These are phyloP conservation scores for Aspergillus indologenus DNA, from an alignment of 495 filamentous ascomycete genomes.

Conservation along the genomic window DNA sequence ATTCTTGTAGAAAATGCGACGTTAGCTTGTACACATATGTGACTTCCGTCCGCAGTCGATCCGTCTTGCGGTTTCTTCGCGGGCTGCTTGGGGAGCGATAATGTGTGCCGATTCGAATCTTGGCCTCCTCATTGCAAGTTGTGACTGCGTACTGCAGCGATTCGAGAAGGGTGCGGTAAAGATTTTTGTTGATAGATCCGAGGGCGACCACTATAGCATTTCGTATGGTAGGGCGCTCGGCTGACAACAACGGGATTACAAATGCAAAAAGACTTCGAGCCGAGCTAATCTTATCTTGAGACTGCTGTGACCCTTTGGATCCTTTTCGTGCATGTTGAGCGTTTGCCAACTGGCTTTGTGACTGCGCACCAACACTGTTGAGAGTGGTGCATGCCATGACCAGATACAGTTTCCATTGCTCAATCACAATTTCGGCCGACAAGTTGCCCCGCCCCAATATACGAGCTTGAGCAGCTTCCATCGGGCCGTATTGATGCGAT, in stretches of 20 bases:
- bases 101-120: slow-evolving; percentile 71
- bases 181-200: slow-evolving; percentile 90
- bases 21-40: slow-evolving; percentile 94
- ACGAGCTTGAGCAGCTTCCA: slow-evolving; percentile 49
- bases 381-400: slow-evolving; percentile 96
- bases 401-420: slow-evolving; percentile 98
- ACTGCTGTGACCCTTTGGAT: slow-evolving; percentile 67
- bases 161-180: slow-evolving; percentile 91
- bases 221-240: slow-evolving; percentile 69
- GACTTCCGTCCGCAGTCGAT: slow-evolving; percentile 86
- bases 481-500: slow-evolving; percentile 55
- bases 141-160: slow-evolving; percentile 80
- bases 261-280: slow-evolving; percentile 85
- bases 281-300: slow-evolving; percentile 79
- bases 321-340: slow-evolving; percentile 81
- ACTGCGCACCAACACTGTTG: slow-evolving; percentile 72
- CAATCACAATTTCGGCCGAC: slow-evolving; percentile 82
- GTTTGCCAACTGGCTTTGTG: slow-evolving; percentile 54
- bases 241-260: slow-evolving; percentile 81
- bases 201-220: slow-evolving; percentile 90
- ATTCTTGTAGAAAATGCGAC: slow-evolving; percentile 79
- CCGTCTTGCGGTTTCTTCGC: slow-evolving; percentile 72
- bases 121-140: slow-evolving; percentile 82
- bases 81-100: slow-evolving; percentile 74
- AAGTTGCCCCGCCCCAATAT: slow-evolving; percentile 59